phyloP scores from a whole-genome alignment of 78 protist species.

The Guillardia theta region DNA sequence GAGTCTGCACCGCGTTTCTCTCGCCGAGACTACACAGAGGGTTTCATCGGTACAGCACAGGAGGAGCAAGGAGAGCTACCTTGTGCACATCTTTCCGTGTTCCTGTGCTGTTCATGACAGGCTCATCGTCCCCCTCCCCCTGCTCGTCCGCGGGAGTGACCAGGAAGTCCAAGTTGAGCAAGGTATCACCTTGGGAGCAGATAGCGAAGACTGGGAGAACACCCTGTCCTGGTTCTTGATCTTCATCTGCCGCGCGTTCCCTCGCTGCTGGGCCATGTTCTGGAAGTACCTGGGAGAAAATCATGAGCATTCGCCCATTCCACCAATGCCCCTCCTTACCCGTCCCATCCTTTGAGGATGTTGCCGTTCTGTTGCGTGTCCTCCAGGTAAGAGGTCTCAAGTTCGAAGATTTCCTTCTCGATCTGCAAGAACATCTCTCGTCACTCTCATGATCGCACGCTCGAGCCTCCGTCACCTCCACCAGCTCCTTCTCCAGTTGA shows the following conservation, averaged over 20 bases:
- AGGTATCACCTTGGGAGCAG: background rate
- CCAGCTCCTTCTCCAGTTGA: background rate
- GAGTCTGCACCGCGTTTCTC: background rate
- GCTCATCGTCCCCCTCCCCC: background rate
- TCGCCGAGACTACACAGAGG: background rate
- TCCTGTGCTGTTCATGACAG: background rate
- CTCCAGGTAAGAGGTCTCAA: background rate
- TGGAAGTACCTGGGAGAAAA: background rate
- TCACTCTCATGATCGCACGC: background rate
- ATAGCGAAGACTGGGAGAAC: background rate
- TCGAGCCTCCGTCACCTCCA: background rate
- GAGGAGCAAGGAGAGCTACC: background rate
- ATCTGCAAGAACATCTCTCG: background rate
- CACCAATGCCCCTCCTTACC: background rate
- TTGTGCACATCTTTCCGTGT: background rate
- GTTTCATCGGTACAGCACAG: background rate
- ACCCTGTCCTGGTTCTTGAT: background rate
- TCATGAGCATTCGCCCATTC: background rate
- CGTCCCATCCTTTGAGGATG: constrained; percentile 25
- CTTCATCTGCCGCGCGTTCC: background rate
- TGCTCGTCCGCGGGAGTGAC: background rate
- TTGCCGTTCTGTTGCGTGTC: background rate
- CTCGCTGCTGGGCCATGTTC: background rate
- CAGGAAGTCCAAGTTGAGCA: background rate
- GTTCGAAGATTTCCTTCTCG: background rate